These are phyloP conservation scores for Iodosphaeria phyllophila DNA, from an alignment of 2,329 filamentous ascomycete genomes.

Conservation along the genomic window DNA sequence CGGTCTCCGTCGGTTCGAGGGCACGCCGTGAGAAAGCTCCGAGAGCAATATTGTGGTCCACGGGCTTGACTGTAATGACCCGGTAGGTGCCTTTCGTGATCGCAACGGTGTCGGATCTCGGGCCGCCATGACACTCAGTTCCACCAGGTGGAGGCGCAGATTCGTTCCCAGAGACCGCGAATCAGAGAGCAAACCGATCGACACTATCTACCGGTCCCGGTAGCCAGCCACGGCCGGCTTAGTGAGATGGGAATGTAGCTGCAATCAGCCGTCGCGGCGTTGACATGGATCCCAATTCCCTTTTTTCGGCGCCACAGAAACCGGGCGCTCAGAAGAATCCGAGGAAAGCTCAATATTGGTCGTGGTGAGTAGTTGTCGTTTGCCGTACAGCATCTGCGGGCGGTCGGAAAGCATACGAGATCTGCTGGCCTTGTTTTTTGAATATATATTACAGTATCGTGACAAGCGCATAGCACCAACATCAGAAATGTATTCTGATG, in stretches of 20 bases:
- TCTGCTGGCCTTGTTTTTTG: too few species aligned
- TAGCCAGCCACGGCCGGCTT: neutral
- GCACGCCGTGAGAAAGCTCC: neutral
- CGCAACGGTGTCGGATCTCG: neutral
- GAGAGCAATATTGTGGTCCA: constrained; percentile 1
- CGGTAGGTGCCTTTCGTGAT: constrained; percentile 1
- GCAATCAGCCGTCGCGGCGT: neutral
- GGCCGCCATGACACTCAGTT: too few species aligned
- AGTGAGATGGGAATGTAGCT: neutral
- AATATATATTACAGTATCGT: too few species aligned
- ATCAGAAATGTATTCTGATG: too few species aligned
- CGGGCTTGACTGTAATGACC: constrained; percentile 1
- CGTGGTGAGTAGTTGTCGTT: too few species aligned
- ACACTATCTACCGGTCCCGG: neutral
- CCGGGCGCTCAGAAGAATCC: too few species aligned
- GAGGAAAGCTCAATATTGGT: too few species aligned
- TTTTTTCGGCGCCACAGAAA: too few species aligned
- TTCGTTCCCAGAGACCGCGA: constrained; percentile 1
- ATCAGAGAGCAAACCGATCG: constrained; percentile 1
- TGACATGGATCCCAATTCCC: neutral
- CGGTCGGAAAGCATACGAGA: too few species aligned
- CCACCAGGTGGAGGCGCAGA: neutral
- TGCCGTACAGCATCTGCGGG: too few species aligned
- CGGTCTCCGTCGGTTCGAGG: neutral
- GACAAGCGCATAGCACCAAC: too few species aligned